Base-by-base conservation (phyloP, 805 yeast species). In the Saccharomyces mikatae region DNA sequence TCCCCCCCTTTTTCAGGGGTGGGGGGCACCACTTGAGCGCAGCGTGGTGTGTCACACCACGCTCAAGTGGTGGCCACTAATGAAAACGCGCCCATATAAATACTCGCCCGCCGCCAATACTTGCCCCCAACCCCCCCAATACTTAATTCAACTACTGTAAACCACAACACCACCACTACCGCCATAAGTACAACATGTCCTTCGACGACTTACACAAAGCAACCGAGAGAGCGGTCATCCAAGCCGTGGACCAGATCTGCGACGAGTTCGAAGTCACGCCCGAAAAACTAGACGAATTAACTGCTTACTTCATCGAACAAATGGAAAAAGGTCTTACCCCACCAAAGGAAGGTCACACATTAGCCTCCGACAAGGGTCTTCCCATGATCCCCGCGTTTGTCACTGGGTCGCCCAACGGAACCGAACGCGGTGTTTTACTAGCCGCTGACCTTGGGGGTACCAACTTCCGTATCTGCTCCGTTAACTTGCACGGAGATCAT, bases 391-490 rank as follows among this genome's bases (percentile, higher is more conserved):
- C 98, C 46, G 82, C 96, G 0, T 92, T 71, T 68, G 96, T 92
- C 36, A 88, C 96, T 4, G 77, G 80, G 6, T 79, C 88, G 52
- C 98, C 99, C n/a, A 80, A 78, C 46, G 99, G 99, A 46, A 76
- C 80, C 48, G 99, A 92, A 69, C 76, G 76, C 54, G 98, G 98
- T 48, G 75, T 87, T 48, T 81, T 79, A 56, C 74, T 92, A 56
- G 97, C 98, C 52, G 96, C 94, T 4, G 98, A 94, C 67, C 77
- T 92, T 52, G 98, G 98, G 57, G 98, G 98, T 52, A 92, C 98
- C 56, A 92, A 94, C 70, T 89, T 94, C 73, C 79, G 98, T 65
- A 96, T 92, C 21, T 90, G 97, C 66, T 89, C 97, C 2, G 91
- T 92, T 30, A 70, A 77, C 36, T 77, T 92, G 62, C 74, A 78